These are phyloP conservation scores for Microascus cirrosus DNA, from an alignment of 2,329 filamentous ascomycete species.

Conservation along the genomic window DNA sequence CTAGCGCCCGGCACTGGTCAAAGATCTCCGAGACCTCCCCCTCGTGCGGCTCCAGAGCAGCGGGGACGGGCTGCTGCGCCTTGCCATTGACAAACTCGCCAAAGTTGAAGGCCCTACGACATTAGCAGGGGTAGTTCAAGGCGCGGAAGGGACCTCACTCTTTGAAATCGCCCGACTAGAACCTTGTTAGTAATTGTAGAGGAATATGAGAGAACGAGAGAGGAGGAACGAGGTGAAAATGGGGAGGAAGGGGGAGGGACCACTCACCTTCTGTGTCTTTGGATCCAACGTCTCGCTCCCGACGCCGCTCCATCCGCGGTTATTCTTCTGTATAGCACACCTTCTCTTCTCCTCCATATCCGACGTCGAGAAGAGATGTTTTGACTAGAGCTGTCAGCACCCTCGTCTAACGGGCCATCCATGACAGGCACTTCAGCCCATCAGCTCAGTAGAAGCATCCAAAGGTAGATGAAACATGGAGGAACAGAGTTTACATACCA, in stretches of 20 bases:
- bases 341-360: slow-evolving; percentile 60
- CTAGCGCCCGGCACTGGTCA: slow-evolving; percentile 59
- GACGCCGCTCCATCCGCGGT: slow-evolving; percentile 83
- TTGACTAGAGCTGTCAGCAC: slow-evolving; percentile 31
- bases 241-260: neutral
- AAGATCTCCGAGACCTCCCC: slow-evolving; percentile 56
- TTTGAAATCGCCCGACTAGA: slow-evolving; percentile 72
- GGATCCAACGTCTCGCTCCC: slow-evolving; percentile 83
- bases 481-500: slow-evolving; percentile 39
- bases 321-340: slow-evolving; percentile 69
- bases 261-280: slow-evolving; percentile 59
- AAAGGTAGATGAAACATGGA: neutral
- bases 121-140: neutral
- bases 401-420: neutral
- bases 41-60: slow-evolving; percentile 47
- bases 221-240: neutral
- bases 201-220: neutral
- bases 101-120: slow-evolving; percentile 76
- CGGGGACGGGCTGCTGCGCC: slow-evolving; percentile 67
- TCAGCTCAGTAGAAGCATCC: neutral
- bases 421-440: no score
- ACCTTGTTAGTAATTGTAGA: neutral
- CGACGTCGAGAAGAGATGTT: slow-evolving; percentile 56
- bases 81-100: slow-evolving; percentile 60
- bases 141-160: slow-evolving; percentile 42